Conservation (phyloP, 2,329 filamentous ascomycete species). For the Chaetomiaceae sp. region DNA sequence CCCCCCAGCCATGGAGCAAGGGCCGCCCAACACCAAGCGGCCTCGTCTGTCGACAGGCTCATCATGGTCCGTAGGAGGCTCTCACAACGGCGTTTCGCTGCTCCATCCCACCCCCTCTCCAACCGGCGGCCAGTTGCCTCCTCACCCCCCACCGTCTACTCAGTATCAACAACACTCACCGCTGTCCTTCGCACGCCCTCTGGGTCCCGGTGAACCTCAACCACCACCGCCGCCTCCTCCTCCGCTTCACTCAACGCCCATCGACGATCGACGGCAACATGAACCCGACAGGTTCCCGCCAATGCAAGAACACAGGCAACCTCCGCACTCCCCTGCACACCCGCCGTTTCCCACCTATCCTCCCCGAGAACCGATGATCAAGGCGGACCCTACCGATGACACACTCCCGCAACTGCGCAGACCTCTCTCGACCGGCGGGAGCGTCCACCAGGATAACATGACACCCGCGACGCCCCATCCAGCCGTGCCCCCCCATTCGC, state of each 20-base stretch:
- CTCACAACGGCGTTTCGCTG: conserved; percentile 43
- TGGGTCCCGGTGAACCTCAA: conserved; percentile 26
- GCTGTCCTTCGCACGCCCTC: conserved; percentile 36
- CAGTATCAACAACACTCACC: conserved; percentile 35
- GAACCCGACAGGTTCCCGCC: conserved; percentile 51
- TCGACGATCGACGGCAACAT: conserved; percentile 54
- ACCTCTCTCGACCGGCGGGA: conserved; percentile 49
- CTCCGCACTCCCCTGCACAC: conserved; percentile 31
- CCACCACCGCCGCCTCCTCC: conserved; percentile 25
- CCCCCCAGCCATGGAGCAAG: conserved; percentile 54
- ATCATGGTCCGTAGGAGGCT: conserved; percentile 44
- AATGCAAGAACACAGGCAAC: conserved; percentile 49
- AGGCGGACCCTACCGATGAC: conserved; percentile 48
- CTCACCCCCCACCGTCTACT: conserved; percentile 36
- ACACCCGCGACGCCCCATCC: conserved; percentile 34
- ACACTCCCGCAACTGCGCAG: conserved; percentile 41
- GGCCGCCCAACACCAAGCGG: conserved; percentile 55
- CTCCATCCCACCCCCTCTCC: conserved; percentile 40
- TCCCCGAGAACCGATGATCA: conserved; percentile 49
- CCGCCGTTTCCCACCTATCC: conserved; percentile 36
- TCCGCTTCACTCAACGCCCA: conserved; percentile 19
- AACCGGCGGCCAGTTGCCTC: conserved; percentile 31
- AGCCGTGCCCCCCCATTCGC: conserved; percentile 28
- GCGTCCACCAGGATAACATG: conserved; percentile 32
- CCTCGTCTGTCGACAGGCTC: conserved; percentile 48